These are phyloP conservation scores for Suillus brevipes DNA, from an alignment of 768 basidiomycete genomes.

Conservation along the genomic window DNA sequence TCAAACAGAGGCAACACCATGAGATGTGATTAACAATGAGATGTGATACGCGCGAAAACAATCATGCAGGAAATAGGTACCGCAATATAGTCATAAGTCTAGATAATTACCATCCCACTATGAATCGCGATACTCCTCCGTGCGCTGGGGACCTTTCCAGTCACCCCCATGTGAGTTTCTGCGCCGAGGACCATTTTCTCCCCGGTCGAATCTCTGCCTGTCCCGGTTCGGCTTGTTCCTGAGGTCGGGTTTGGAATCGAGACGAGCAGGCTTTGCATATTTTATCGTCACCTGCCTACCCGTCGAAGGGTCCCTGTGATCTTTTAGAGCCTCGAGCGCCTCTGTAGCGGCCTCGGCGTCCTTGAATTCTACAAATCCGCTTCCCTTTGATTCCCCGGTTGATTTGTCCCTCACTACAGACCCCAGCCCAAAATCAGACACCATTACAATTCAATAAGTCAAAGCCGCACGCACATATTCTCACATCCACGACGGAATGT, in stretches of 20 bases:
- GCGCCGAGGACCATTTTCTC: neutral
- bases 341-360: slow-evolving; percentile 45
- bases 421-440: neutral
- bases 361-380: slow-evolving; percentile 57
- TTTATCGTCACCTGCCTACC: slow-evolving; percentile 9
- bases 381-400: slow-evolving; percentile 31
- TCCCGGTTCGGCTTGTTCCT: neutral
- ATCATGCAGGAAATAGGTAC: neutral
- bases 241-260: neutral
- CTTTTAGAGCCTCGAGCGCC: slow-evolving; percentile 46
- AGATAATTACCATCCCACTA: neutral
- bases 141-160: slow-evolving; percentile 1
- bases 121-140: slow-evolving; percentile 2
- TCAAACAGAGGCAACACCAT: neutral
- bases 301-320: slow-evolving; percentile 3
- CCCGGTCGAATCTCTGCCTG: neutral
- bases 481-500: slow-evolving; percentile 28
- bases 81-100: neutral
- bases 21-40: slow-evolving; percentile 4
- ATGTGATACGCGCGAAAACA: neutral
- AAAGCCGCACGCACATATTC: slow-evolving; percentile 29
- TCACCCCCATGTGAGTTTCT: neutral
- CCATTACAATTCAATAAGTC: neutral
- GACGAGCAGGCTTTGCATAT: slow-evolving; percentile 21
- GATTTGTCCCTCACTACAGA: slow-evolving; percentile 35